A percentile compares a stretch with the other conserved stretches of the same genome.
Conservation (phyloP, 2,329 filamentous ascomycete genomes). For the Parastagonospora nodorum region DNA sequence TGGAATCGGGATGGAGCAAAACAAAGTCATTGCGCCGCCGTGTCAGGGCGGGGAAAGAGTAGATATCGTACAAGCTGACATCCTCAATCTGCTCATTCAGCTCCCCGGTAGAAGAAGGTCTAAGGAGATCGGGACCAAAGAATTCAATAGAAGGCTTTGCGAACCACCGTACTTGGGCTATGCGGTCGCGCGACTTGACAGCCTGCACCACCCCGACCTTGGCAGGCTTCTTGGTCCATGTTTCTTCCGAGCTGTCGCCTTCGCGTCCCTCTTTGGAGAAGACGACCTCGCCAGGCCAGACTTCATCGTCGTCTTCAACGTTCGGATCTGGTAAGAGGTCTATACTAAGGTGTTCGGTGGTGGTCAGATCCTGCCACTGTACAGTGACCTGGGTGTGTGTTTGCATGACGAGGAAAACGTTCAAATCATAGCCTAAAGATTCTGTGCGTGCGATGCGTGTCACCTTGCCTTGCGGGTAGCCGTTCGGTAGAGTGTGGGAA, state of each 20-base stretch:
- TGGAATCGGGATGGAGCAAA: slow-evolving; percentile 48
- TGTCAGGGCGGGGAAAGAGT: slow-evolving; percentile 54
- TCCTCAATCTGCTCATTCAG: slow-evolving; percentile 53
- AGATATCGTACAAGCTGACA: slow-evolving; percentile 64
- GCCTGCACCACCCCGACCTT: slow-evolving; percentile 63
- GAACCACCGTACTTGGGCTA: slow-evolving; percentile 63
- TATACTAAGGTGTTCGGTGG: slow-evolving; percentile 53
- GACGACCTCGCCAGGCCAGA: slow-evolving; percentile 63
- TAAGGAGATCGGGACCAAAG: slow-evolving; percentile 46
- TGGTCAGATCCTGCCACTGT: slow-evolving; percentile 63
- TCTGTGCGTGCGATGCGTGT: slow-evolving; percentile 53
- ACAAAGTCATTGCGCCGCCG: slow-evolving; percentile 60
- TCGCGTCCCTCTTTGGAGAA: slow-evolving; percentile 50
- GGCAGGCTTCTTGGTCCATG: slow-evolving; percentile 48
- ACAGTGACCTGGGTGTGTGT: slow-evolving; percentile 58
- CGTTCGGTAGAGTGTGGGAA: slow-evolving; percentile 28
- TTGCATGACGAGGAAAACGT: slow-evolving; percentile 59
- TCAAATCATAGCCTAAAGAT: slow-evolving; percentile 62
- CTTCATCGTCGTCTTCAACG: slow-evolving; percentile 60
- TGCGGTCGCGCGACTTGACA: slow-evolving; percentile 60
- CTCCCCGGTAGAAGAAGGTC: slow-evolving; percentile 50
- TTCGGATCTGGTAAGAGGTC: slow-evolving; percentile 56
- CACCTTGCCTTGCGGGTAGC: slow-evolving; percentile 49
- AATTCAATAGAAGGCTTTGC: slow-evolving; percentile 38
- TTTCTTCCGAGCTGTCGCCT: slow-evolving; percentile 12